These are phyloP conservation scores for Cladophialophora immunda DNA, from an alignment of 2,329 filamentous ascomycete genomes.

Conservation along the genomic window DNA sequence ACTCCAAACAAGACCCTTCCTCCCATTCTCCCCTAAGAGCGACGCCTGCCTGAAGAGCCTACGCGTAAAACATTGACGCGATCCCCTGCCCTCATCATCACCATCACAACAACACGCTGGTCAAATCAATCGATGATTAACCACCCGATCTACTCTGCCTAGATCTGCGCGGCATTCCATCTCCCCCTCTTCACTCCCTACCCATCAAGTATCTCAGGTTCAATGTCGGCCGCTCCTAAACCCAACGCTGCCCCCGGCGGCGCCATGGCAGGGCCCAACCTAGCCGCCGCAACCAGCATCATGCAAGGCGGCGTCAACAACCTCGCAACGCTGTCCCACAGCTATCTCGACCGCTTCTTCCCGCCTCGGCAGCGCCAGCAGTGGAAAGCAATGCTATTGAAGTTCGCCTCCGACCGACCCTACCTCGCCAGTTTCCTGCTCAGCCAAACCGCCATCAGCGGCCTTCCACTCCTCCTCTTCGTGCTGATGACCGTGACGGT, in stretches of 20 bases:
- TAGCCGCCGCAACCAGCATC: constrained; percentile 22
- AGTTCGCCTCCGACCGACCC: constrained; percentile 71
- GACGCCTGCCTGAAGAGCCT: neutral
- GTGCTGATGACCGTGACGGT: constrained; percentile 70
- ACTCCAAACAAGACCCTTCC: neutral
- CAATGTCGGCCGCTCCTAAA: constrained; percentile 9
- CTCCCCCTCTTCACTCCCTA: neutral
- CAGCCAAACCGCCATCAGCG: constrained; percentile 70
- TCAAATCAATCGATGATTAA: neutral
- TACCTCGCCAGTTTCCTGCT: constrained; percentile 74
- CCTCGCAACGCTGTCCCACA: constrained; percentile 30
- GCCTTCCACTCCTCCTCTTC: constrained; percentile 75
- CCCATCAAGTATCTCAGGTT: neutral
- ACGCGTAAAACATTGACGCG: neutral
- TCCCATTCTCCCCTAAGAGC: neutral
- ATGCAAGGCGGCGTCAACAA: constrained; percentile 38
- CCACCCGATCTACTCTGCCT: neutral
- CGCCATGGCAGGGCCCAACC: constrained; percentile 9
- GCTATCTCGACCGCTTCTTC: constrained; percentile 60
- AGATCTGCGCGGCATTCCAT: neutral
- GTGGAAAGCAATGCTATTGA: constrained; percentile 61
- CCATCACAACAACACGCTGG: neutral
- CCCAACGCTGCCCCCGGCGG: constrained; percentile 3
- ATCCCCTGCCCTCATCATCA: neutral
- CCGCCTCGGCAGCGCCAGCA: constrained; percentile 68